These are phyloP conservation scores for Lippia alba DNA, from an alignment of 305 asterid genomes.

Conservation along the genomic window DNA sequence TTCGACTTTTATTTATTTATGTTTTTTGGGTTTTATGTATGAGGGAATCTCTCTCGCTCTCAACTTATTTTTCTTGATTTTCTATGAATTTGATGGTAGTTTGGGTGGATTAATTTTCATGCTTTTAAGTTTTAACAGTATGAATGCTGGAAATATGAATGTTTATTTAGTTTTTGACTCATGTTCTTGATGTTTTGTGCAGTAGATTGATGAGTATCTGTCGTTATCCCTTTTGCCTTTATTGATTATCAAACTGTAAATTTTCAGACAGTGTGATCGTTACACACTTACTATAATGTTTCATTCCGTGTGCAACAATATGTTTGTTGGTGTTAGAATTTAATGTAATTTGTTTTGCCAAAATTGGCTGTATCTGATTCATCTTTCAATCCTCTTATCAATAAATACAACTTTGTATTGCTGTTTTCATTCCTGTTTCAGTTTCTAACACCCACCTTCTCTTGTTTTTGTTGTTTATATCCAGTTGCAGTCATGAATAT, in stretches of 20 bases:
- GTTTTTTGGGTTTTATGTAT: slow-evolving; percentile 1
- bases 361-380: slow-evolving; percentile 26
- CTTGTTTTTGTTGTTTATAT: slow-evolving; percentile 21
- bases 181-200: slow-evolving; percentile 16
- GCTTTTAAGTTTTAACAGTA: too few relatives aligned
- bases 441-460: slow-evolving; percentile 20
- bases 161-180: slow-evolving; percentile 1
- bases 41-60: not conserved
- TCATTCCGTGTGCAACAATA: slow-evolving; percentile 13
- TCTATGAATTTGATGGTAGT: slow-evolving; percentile 6
- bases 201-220: slow-evolving; percentile 23
- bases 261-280: slow-evolving; percentile 11
- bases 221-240: slow-evolving; percentile 18
- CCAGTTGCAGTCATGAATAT: slow-evolving; percentile 49
- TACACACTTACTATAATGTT: slow-evolving; percentile 23
- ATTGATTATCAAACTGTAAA: slow-evolving; percentile 11
- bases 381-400: not conserved
- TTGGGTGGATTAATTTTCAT: not conserved
- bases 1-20: not conserved
- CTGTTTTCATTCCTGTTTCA: slow-evolving; percentile 2
- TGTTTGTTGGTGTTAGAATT: slow-evolving; percentile 19
- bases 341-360: slow-evolving; percentile 29
- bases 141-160: not conserved
- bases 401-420: not conserved
- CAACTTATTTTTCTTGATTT: slow-evolving; percentile 23